phyloP scores from a whole-genome alignment of 2,329 filamentous ascomycete genomes.

The Phialophora macrospora region DNA sequence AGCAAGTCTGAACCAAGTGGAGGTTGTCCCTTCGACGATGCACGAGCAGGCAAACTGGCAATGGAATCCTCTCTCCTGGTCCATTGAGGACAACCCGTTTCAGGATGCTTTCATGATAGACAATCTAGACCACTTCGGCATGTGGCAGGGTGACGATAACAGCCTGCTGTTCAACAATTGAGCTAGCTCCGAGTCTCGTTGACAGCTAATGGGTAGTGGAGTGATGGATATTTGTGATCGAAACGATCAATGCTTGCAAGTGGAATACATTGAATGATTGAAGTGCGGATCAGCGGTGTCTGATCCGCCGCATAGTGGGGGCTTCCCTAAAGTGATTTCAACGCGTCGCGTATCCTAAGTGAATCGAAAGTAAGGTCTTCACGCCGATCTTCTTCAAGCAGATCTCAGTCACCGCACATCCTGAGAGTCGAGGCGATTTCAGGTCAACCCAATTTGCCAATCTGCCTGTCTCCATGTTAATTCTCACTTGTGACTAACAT shows the following conservation, averaged over 20 bases:
- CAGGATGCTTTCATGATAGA: constrained; percentile 26
- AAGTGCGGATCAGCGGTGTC: not conserved
- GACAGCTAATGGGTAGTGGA: not conserved
- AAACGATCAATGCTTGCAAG: not conserved
- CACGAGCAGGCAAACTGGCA: constrained; percentile 11
- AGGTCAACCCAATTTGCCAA: not conserved
- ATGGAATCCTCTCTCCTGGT: constrained; percentile 29
- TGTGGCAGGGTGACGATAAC: constrained; percentile 18
- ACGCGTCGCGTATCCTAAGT: constrained; percentile 12
- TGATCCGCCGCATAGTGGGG: not conserved
- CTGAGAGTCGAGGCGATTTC: not conserved
- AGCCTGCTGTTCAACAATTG: constrained; percentile 1
- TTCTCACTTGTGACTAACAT: not conserved
- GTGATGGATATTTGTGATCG: not conserved
- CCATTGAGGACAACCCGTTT: constrained; percentile 23
- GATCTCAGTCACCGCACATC: not conserved
- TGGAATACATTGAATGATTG: not conserved
- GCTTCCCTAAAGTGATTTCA: not conserved
- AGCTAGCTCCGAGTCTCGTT: not conserved
- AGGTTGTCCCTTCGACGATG: not conserved
- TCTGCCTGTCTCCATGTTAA: not conserved
- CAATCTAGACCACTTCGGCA: constrained; percentile 12
- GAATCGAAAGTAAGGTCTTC: not conserved
- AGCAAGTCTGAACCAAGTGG: not conserved
- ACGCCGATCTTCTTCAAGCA: not conserved